Evolutionary conservation across 2,329 filamentous ascomycete species (phyloP), one percentile per base, ranked within the genome.

Genomic region (Aspergillus neotritici): DNA sequence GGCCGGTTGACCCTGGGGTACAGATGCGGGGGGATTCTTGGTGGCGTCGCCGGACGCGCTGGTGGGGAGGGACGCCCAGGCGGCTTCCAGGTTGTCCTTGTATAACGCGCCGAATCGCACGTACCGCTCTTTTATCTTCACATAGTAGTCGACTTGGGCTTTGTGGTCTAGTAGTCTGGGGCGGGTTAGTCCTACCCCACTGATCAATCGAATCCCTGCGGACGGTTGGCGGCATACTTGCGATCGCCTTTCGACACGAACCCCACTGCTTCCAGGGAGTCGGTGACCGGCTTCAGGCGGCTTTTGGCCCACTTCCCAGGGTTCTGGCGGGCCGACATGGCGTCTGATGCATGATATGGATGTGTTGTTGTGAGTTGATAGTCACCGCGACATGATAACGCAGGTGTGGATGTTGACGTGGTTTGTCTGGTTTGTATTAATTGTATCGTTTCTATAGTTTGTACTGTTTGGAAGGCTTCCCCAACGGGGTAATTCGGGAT

Each of bases 241-340:
- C 77, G 86, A 65, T 97, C 91, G 40, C 91, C 91, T 62, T 95
- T 96, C 2, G 89, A 95, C 4, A 87, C 87, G 52, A 95, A 76
- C 2, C 91, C 90, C 53, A 94, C 85, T 47, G 75, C 78, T 55
- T 94, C 86, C 21, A 97, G 73, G 11, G 86, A 80, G 64, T 96
- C 89, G 44, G 84, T 79, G 47, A 83, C 77, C 10, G 86, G 84
- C 64, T 85, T 89, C 51, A 94, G 71, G 50, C 86, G 63, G 47
- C 57, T 63, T 44, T 56, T 56, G 21, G 46, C 40, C 39, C 50
- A 44, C 48, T 48, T 55, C 31, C 40, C 46, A 25, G 50, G 45
- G 21, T 49, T 51, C 36, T 49, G 33, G 31, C 44, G 49, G 41
- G 48, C 45, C 47, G 52, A 43, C 56, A 60, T 59, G 37, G 17